Percentiles rank a stretch among this genome's conserved stretches.
phyloP scores from a whole-genome alignment of 164 flowering plant genomes.

The Malania oleifera region DNA sequence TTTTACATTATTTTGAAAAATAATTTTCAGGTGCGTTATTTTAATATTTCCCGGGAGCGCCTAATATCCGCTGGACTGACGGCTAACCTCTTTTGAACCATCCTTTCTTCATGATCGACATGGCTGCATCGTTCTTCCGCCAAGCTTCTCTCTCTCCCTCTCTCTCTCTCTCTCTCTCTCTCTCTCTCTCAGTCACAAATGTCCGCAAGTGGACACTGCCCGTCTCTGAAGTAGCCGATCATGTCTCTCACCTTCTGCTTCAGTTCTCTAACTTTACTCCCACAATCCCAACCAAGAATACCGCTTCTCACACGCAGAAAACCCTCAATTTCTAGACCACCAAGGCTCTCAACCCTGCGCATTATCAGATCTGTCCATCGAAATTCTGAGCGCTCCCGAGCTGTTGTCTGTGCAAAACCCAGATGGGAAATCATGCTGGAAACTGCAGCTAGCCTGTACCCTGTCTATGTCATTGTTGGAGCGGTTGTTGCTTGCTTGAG shows the following conservation, averaged over 20 bases:
- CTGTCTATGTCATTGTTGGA: constrained; percentile 67
- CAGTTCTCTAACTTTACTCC: constrained; percentile 5
- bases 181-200: neutral
- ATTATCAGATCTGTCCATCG: constrained; percentile 15
- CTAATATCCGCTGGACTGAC: too few relatives aligned
- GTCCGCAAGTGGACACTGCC: neutral
- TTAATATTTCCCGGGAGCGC: too few relatives aligned
- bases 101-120: too few relatives aligned
- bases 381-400: constrained; percentile 16
- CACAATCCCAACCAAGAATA: constrained; percentile 14
- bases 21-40: too few relatives aligned
- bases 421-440: constrained; percentile 44
- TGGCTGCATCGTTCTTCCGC: too few relatives aligned
- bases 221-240: neutral
- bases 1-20: too few relatives aligned
- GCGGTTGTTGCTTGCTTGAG: constrained; percentile 63
- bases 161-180: neutral
- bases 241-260: constrained; percentile 19
- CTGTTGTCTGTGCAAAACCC: constrained; percentile 24
- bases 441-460: constrained; percentile 69
- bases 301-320: constrained; percentile 14
- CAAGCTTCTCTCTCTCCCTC: neutral
- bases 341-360: constrained; percentile 3
- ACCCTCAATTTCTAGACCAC: constrained; percentile 1
- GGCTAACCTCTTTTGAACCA: too few relatives aligned